These are phyloP conservation scores for Arthrobotrys sphaeroides DNA, from an alignment of 2,329 filamentous ascomycete species.

Conservation along the genomic window DNA sequence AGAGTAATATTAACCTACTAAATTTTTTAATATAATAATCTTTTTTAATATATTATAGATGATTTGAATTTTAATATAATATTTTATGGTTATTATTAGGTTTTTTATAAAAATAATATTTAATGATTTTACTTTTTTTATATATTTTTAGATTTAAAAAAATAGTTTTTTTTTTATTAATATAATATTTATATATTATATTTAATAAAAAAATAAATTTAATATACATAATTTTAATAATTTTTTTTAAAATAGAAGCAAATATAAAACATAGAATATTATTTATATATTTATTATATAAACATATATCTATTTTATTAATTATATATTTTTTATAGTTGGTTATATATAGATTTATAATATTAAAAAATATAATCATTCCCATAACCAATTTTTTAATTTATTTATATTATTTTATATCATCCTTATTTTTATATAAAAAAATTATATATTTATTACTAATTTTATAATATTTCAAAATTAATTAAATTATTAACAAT, in stretches of 20 bases:
- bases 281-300: not conserved
- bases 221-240: slow-evolving; percentile 7
- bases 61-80: not conserved
- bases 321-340: not conserved
- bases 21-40: not conserved
- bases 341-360: not conserved
- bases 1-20: not conserved
- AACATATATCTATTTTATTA: not conserved
- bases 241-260: not conserved
- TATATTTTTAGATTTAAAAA: slow-evolving; percentile 7
- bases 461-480: too few species aligned
- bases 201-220: not conserved
- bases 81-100: not conserved
- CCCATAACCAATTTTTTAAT: not conserved
- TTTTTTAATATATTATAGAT: slow-evolving; percentile 3
- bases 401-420: not conserved
- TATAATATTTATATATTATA: slow-evolving; percentile 4
- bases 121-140: not conserved
- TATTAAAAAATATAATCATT: not conserved
- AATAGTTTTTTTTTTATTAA: slow-evolving; percentile 1
- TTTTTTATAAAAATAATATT: not conserved
- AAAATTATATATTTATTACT: not conserved
- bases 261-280: not conserved
- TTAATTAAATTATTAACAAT: not conserved
- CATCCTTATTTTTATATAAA: not conserved